Conservation (phyloP, 768 basidiomycete genomes). For the Lactarius quietus region DNA sequence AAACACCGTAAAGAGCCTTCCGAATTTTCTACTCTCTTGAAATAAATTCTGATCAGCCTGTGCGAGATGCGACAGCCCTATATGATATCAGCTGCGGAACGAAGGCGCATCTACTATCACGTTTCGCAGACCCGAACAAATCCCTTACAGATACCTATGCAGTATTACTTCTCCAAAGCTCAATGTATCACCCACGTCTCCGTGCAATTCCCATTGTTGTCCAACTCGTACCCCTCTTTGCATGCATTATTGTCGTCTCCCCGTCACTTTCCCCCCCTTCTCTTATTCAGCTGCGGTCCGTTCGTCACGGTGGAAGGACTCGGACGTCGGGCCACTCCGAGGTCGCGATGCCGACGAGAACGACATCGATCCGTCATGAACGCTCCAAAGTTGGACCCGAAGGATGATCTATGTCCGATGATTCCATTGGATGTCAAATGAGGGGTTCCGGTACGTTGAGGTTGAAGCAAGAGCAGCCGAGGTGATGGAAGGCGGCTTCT, state of each 20-base stretch:
- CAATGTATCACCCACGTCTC: neutral
- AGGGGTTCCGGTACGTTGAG: neutral
- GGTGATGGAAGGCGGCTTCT: neutral
- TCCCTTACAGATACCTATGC: too few relatives aligned
- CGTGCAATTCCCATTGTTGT: neutral
- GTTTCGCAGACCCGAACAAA: neutral
- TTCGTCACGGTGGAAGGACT: neutral
- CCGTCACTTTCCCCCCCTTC: too few relatives aligned
- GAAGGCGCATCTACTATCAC: too few relatives aligned
- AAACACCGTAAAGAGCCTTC: too few relatives aligned
- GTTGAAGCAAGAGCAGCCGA: too few relatives aligned
- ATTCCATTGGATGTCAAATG: too few relatives aligned
- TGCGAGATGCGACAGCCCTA: too few relatives aligned
- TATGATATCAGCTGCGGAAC: too few relatives aligned
- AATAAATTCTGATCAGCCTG: too few relatives aligned
- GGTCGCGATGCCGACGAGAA: neutral
- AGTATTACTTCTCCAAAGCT: neutral
- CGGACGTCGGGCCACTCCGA: neutral
- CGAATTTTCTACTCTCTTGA: too few relatives aligned
- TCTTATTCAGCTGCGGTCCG: neutral
- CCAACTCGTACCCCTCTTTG: neutral
- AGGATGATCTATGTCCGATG: neutral
- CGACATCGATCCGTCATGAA: neutral
- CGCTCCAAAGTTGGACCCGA: neutral
- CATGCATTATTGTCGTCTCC: neutral